Evolutionary conservation across 192 early-diverging fungal species (phyloP).

Genomic region (Coemansia sp.): DNA sequence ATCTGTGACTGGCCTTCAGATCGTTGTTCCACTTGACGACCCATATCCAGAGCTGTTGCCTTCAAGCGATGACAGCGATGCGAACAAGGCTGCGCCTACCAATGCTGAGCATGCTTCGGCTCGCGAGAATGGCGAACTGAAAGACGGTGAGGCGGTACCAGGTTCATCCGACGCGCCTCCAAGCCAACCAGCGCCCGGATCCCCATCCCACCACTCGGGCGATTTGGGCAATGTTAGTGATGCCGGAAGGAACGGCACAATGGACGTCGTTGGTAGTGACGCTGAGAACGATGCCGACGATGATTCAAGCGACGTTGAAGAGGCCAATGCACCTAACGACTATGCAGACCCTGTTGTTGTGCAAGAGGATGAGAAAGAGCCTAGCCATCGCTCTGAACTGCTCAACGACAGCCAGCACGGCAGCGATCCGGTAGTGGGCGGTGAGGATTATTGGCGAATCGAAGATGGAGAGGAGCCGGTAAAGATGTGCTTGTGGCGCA

Average conservation of each 20-base stretch:
- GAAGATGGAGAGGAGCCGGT: neutral
- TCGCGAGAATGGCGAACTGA: neutral
- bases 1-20: neutral
- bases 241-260: neutral
- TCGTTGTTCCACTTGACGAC: neutral
- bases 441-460: slow-evolving; percentile 2
- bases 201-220: neutral
- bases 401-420: neutral
- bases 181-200: neutral
- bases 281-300: neutral
- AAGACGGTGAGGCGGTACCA: neutral
- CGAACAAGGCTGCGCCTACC: neutral
- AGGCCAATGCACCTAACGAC: neutral
- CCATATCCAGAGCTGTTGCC: neutral
- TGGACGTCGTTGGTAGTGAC: neutral
- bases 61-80: neutral
- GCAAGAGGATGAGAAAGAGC: neutral
- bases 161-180: neutral
- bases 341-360: neutral
- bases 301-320: neutral
- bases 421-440: neutral
- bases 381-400: neutral
- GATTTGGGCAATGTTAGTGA: neutral
- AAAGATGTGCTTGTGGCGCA: neutral
- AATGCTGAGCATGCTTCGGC: neutral